Conservation (phyloP, 257 asterid genomes). For the Lycium ferocissimum region DNA sequence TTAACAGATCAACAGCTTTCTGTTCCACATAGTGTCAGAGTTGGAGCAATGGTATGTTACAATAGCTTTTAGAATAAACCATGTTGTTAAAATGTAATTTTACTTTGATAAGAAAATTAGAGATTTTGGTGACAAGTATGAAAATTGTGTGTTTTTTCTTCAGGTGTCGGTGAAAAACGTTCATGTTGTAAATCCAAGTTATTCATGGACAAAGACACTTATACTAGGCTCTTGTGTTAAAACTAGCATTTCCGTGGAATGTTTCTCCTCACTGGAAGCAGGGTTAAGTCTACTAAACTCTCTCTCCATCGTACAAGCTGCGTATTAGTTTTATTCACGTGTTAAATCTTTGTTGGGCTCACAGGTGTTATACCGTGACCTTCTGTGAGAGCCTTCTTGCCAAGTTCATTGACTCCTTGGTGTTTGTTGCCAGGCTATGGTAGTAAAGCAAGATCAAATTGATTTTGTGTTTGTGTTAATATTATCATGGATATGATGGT, state of each 20-base stretch:
- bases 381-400: constrained; percentile 61
- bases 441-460: constrained; percentile 36
- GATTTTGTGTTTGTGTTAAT: constrained; percentile 6
- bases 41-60: constrained; percentile 80
- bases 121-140: neutral
- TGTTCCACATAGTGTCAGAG: constrained; percentile 82
- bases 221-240: constrained; percentile 84
- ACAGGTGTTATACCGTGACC: constrained; percentile 67
- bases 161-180: constrained; percentile 80
- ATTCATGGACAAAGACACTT: constrained; percentile 73
- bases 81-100: neutral
- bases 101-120: constrained; percentile 23
- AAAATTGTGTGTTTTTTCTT: constrained; percentile 3
- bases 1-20: constrained; percentile 64
- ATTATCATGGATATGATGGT: constrained; percentile 6
- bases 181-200: constrained; percentile 79
- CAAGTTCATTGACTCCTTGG: constrained; percentile 68
- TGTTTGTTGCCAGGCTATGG: constrained; percentile 86
- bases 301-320: constrained; percentile 7
- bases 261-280: constrained; percentile 83
- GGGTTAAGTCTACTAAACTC: constrained; percentile 54
- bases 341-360: constrained; percentile 31
- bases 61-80: constrained; percentile 8
- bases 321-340: constrained; percentile 30
- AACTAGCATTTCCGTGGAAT: constrained; percentile 69